Percentiles rank a stretch among this genome's conserved stretches.
Conservation (phyloP, 768 basidiomycete species). For the Agaricus bisporus region DNA sequence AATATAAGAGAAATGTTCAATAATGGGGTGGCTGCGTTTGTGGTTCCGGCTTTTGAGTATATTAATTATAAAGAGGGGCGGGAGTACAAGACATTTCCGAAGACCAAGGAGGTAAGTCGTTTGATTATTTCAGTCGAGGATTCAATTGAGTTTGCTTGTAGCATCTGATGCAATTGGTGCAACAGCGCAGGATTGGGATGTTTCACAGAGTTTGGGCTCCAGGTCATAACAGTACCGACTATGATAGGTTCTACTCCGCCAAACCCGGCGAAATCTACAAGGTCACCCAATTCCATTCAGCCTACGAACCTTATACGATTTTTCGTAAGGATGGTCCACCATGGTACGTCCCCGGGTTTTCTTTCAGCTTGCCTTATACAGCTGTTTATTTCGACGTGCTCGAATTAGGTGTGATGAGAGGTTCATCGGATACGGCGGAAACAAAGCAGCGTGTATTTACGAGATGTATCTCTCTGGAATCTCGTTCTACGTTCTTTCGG, state of each 20-base stretch:
- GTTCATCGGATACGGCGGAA: constrained; percentile 87
- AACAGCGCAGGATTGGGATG: constrained; percentile 53
- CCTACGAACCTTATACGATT: constrained; percentile 87
- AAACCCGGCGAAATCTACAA: constrained; percentile 65
- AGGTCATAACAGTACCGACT: constrained; percentile 81
- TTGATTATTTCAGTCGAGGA: background rate
- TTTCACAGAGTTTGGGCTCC: constrained; percentile 76
- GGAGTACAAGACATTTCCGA: constrained; percentile 55
- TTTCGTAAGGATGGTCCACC: constrained; percentile 72
- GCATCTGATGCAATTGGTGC: constrained; percentile 55
- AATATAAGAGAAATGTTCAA: background rate
- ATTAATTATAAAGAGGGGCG: constrained; percentile 56
- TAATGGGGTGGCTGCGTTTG: constrained; percentile 60
- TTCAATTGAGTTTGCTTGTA: constrained; percentile 16
- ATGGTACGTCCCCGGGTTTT: constrained; percentile 40
- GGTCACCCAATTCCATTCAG: constrained; percentile 70
- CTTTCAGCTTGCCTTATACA: background rate
- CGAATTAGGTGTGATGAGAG: constrained; percentile 78
- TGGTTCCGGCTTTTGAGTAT: constrained; percentile 85
- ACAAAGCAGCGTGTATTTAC: constrained; percentile 89
- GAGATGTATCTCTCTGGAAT: constrained; percentile 88
- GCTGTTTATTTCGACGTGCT: background rate
- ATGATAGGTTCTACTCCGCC: constrained; percentile 58
- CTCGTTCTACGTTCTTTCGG: constrained; percentile 75
- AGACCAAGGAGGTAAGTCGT: constrained; percentile 53